A percentile compares a stretch with the other conserved stretches of the same genome.
Evolutionary conservation across 768 basidiomycete species (phyloP).

Genomic region (Boletus subparvulus): DNA sequence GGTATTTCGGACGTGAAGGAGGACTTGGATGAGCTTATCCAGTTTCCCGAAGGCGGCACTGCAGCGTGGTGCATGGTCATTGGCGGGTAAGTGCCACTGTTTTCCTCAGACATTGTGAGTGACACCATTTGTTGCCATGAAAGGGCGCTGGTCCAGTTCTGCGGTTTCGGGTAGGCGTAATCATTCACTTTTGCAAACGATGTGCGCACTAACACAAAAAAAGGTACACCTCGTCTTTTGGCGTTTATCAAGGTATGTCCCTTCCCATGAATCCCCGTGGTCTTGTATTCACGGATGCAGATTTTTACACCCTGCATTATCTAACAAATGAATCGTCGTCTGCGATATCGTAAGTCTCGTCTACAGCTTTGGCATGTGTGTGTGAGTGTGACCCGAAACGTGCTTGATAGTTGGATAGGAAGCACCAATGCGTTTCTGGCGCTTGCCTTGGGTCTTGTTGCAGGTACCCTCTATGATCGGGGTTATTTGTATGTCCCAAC

Average conservation of each 20-base stretch:
- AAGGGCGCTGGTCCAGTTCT: slow-evolving; percentile 34
- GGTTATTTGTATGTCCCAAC: slow-evolving; percentile 44
- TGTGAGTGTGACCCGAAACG: neutral
- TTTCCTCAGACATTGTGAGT: neutral
- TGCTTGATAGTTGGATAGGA: slow-evolving; percentile 42
- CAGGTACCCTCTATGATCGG: slow-evolving; percentile 49
- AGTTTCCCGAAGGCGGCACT: slow-evolving; percentile 30
- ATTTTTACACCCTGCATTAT: slow-evolving; percentile 39
- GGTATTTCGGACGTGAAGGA: neutral
- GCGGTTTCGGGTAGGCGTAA: slow-evolving; percentile 32
- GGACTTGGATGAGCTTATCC: neutral
- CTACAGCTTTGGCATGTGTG: neutral
- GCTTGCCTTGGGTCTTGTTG: slow-evolving; percentile 37
- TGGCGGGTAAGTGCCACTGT: slow-evolving; percentile 19
- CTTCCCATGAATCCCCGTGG: neutral
- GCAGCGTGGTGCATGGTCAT: slow-evolving; percentile 27
- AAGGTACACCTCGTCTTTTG: slow-evolving; percentile 38
- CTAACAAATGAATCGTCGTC: slow-evolving; percentile 35
- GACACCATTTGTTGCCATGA: neutral
- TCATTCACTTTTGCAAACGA: neutral
- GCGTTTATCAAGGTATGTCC: slow-evolving; percentile 41
- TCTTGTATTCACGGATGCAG: slow-evolving; percentile 18
- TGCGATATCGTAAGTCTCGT: slow-evolving; percentile 35
- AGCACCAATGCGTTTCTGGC: slow-evolving; percentile 44
- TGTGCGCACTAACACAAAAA: neutral